Base-by-base conservation (phyloP, 129 eudicot species). In the Saposhnikovia divaricata region DNA sequence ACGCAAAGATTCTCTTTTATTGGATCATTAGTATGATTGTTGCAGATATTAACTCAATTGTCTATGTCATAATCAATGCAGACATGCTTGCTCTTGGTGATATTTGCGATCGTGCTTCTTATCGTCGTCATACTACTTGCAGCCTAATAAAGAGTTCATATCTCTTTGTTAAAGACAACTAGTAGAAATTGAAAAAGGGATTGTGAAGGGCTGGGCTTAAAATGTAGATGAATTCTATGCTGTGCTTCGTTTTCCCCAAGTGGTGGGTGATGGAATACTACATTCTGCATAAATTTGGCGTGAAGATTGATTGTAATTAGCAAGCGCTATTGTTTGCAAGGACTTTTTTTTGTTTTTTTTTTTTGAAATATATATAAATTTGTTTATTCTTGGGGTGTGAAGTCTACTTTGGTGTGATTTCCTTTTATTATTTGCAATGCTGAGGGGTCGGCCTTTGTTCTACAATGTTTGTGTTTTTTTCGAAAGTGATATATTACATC, bases 1-100 rank as follows among this genome's bases (percentile, higher is more conserved):
- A 2, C 16, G 4, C 27, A 25, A 61, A 61, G 14, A n/a, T 9
- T 73, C 18, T 73, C 53, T 73, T 75, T 9, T 46, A 2, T 15
- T 13, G 7, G 15, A 21, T 44, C 53, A n/a, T 74, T 11, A n/a
- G 5, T 23, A 4, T 43, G 19, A 65, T 42, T 72, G 11, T 8
- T 21, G 76, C 15, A 21, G 77, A 44, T 74, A 44, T 44, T 74
- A 74, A 74, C 77, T 74, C 38, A 44, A 13, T 44, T 43, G 28
- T 3, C 12, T 73, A 21, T 23, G 31, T 73, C 50, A 28, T 44
- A 43, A 45, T 45, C 39, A 43, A 46, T 46, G 90, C 88, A 89
- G 92, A 84, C 88, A 39, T 86, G 92, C 81, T 84, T 89, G 85
- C 90, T 89, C 72, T 68, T 89, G 92, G 90, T 86, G 88, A 89